Evolutionary conservation across 192 early-diverging fungal species (phyloP), one percentile per base, ranked within the genome.

Genomic region (Podila horticola): DNA sequence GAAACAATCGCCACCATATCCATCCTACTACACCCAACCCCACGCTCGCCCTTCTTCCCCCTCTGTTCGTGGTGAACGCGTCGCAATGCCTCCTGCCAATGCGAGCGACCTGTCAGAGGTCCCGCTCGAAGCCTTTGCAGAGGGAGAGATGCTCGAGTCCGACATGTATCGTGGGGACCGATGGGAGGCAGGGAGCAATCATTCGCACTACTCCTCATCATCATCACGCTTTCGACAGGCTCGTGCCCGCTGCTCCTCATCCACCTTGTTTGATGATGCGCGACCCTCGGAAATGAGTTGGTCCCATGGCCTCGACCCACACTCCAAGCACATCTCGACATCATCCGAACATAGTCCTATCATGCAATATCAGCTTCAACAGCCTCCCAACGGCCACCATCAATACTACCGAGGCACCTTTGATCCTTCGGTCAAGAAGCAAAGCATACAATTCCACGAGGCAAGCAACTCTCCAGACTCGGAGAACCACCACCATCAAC

Each of bases 181-280:
- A 58, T 24, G 50, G 24, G 65, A 67, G 20, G 19, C 24, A 2
- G 30, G 66, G 51, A 34, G 19, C 33, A 13, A 66, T 22, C 62
- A 72, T 62, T 58, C 61, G 5, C 34, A 9, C 29, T 26, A 58
- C 41, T 48, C 20, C 19, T 67, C 61, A 1, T 36, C 74, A 31
- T 13, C 64, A 3, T 49, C 59, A 7, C 66, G 50, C 11, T 41
- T 70, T 19, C 71, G 77, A 29, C 28, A 58, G 9, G 61, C 71
- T 1, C 50, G 64, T 24, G 71, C 77, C 24, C 77, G 77, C 22
- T 73, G 77, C 50, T 81, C 77, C 5, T 81, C 77, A 15, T 81
- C 77, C 12, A 81, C 77, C 6, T 62, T 81, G 3, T 81, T 73
- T 66, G 77, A 81, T 17, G 77, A 81, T 9, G 22, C 77, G 0